A percentile compares a stretch with the other conserved stretches of the same genome.
Conservation (phyloP, 495 filamentous ascomycete species). For the Bathelium albidoporum region DNA sequence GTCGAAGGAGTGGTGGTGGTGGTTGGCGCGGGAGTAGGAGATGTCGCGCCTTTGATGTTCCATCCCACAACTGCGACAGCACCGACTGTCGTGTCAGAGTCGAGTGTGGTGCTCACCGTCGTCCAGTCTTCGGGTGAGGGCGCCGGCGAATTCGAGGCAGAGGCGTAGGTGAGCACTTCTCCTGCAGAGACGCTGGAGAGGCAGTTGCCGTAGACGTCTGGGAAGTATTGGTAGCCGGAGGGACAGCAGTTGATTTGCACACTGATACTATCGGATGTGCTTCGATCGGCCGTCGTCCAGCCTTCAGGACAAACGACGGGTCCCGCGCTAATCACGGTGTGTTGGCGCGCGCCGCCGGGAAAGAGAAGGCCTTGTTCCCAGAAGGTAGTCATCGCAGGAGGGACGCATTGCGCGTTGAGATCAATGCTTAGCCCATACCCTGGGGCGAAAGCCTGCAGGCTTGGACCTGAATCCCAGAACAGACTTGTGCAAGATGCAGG, state of each 20-base stretch:
- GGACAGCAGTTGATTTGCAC: constrained; percentile 6
- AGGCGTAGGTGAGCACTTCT: constrained; percentile 5
- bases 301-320: constrained; percentile 3
- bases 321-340: constrained; percentile 4
- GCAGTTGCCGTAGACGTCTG: constrained; percentile 4
- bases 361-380: constrained; percentile 3
- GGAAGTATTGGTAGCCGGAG: constrained; percentile 2
- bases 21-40: not conserved
- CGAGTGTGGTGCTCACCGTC: constrained; percentile 1
- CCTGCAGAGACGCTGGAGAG: constrained; percentile 2
- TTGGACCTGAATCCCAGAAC: constrained; percentile 3
- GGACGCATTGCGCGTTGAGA: constrained; percentile 4
- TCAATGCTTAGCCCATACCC: constrained; percentile 3
- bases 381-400: constrained; percentile 4
- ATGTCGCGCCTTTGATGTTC: constrained; percentile 4
- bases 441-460: constrained; percentile 2
- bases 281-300: constrained; percentile 4
- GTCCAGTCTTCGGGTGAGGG: constrained; percentile 5
- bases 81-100: not conserved
- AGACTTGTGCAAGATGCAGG: constrained; percentile 3
- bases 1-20: not conserved
- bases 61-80: constrained; percentile 4
- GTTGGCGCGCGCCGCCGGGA: constrained; percentile 1
- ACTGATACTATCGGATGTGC: constrained; percentile 2
- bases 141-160: constrained; percentile 1